These are phyloP conservation scores for Tuber melanosporum DNA, from an alignment of 495 filamentous ascomycete species.

Conservation along the genomic window DNA sequence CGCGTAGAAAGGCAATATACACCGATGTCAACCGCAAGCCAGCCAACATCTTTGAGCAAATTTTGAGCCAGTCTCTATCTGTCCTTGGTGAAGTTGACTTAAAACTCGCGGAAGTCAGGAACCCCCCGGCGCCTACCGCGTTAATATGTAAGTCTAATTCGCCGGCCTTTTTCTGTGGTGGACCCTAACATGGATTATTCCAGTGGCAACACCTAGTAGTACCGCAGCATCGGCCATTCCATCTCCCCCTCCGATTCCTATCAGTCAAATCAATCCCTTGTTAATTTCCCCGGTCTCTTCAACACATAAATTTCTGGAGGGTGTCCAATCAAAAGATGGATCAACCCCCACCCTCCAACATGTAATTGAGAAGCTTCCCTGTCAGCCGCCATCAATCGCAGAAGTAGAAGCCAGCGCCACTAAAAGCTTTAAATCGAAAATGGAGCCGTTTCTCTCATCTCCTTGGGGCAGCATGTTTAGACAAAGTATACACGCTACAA, in stretches of 20 bases:
- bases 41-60: conserved; percentile 73
- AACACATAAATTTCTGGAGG: conserved; percentile 27
- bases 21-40: conserved; percentile 79
- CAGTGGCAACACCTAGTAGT: conserved; percentile 10
- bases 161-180: neutral
- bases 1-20: conserved; percentile 74
- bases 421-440: conserved; percentile 17
- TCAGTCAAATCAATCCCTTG: conserved; percentile 21
- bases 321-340: conserved; percentile 33
- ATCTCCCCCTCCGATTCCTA: conserved; percentile 29
- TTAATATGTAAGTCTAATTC: conserved; percentile 15
- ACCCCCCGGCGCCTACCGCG: conserved; percentile 42
- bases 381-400: conserved; percentile 23
- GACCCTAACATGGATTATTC: conserved; percentile 8
- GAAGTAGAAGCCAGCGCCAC: conserved; percentile 28
- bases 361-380: conserved; percentile 26
- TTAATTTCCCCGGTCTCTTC: conserved; percentile 9
- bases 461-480: conserved; percentile 64
- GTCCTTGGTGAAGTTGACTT: conserved; percentile 59
- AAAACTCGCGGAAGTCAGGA: conserved; percentile 57
- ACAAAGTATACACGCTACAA: conserved; percentile 52
- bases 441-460: conserved; percentile 46
- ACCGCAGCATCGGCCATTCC: conserved; percentile 6
- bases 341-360: conserved; percentile 18
- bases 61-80: conserved; percentile 59